phyloP scores from a whole-genome alignment of 768 basidiomycete species.

The Ramaria rubella region DNA sequence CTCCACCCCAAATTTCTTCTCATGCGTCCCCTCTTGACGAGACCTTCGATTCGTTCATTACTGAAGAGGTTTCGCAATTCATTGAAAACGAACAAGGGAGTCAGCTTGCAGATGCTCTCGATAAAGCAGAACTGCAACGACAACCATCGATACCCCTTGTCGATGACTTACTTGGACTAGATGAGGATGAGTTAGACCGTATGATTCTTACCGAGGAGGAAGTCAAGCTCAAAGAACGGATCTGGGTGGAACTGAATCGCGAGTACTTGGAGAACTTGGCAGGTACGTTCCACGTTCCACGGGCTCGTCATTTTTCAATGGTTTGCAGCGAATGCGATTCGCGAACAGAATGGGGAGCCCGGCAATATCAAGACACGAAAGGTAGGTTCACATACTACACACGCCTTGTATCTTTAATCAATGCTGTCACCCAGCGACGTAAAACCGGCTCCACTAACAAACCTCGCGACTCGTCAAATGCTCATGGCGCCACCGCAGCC shows the following conservation, averaged over 20 bases:
- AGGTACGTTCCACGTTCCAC: slow-evolving; percentile 40
- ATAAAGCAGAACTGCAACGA: slow-evolving; percentile 60
- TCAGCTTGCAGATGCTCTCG: slow-evolving; percentile 53
- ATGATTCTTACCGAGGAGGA: slow-evolving; percentile 77
- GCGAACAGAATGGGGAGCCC: slow-evolving; percentile 24
- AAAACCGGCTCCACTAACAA: slow-evolving; percentile 45
- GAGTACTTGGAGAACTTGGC: slow-evolving; percentile 88
- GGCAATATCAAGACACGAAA: slow-evolving; percentile 57
- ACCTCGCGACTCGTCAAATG: slow-evolving; percentile 70
- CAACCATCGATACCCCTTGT: slow-evolving; percentile 38
- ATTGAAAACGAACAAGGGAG: slow-evolving; percentile 56
- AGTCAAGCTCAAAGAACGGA: slow-evolving; percentile 77
- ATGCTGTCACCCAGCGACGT: slow-evolving; percentile 45
- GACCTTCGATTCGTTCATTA: slow-evolving; percentile 53
- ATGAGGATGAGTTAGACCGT: slow-evolving; percentile 83
- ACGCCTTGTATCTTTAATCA: slow-evolving; percentile 2
- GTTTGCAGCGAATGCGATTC: slow-evolving; percentile 63
- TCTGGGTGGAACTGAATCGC: slow-evolving; percentile 91
- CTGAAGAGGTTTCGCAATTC: slow-evolving; percentile 64
- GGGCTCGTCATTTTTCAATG: slow-evolving; percentile 36
- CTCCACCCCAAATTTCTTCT: slow-evolving; percentile 13
- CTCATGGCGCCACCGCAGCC: slow-evolving; percentile 62
- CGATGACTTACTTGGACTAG: slow-evolving; percentile 69
- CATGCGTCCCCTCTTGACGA: slow-evolving; percentile 44
- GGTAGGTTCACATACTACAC: slow-evolving; percentile 61